Evolutionary conservation across 768 basidiomycete species (phyloP).

Genomic region (Russula griseocarnosa): DNA sequence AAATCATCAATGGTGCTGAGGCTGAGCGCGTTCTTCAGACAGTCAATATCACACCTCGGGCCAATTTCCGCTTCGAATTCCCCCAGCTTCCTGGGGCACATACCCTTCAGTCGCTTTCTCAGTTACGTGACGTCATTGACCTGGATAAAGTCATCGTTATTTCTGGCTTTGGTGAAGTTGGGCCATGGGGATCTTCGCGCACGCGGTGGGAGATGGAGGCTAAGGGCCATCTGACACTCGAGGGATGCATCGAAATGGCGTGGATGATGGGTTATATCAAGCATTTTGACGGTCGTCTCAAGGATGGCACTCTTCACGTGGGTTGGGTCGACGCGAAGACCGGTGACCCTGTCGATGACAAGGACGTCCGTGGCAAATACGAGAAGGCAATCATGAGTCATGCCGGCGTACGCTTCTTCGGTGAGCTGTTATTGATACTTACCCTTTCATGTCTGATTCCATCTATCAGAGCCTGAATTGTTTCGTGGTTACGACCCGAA

Average conservation of each 20-base stretch:
- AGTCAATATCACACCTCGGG: constrained; percentile 89
- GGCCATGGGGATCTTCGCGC: constrained; percentile 96
- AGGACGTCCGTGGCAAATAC: constrained; percentile 90
- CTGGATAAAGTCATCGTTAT: constrained; percentile 94
- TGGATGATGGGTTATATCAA: constrained; percentile 99
- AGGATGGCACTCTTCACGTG: constrained; percentile 87
- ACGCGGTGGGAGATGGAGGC: constrained; percentile 99
- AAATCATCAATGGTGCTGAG: constrained; percentile 80
- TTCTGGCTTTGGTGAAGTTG: constrained; percentile 95
- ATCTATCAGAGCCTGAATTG: constrained; percentile 79
- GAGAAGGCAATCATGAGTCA: constrained; percentile 92
- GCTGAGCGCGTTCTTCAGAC: constrained; percentile 92
- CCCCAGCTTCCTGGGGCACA: constrained; percentile 72
- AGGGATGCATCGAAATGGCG: constrained; percentile 98
- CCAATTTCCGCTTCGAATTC: constrained; percentile 97
- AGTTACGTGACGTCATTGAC: constrained; percentile 86
- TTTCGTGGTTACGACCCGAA: constrained; percentile 98
- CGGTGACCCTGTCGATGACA: constrained; percentile 93
- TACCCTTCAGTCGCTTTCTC: constrained; percentile 66
- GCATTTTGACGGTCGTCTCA: constrained; percentile 96
- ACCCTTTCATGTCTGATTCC: constrained; percentile 2
- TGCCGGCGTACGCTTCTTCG: constrained; percentile 90
- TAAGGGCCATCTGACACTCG: constrained; percentile 92
- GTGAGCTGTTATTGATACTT: constrained; percentile 40
- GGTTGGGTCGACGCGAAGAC: constrained; percentile 98